These are phyloP conservation scores for Arthrobotrys iridis DNA, from an alignment of 2,329 filamentous ascomycete species.

Conservation along the genomic window DNA sequence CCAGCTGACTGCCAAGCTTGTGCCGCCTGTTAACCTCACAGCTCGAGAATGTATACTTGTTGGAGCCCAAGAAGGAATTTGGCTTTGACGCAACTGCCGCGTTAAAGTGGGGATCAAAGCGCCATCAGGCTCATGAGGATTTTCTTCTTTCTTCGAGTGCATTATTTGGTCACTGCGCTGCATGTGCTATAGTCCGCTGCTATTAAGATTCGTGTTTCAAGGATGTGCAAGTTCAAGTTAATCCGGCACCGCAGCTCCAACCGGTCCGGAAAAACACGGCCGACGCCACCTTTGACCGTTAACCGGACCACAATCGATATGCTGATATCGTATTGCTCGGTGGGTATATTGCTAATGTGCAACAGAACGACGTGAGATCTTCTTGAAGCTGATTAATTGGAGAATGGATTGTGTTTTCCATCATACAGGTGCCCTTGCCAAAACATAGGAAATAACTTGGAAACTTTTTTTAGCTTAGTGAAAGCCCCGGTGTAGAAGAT, in stretches of 20 bases:
- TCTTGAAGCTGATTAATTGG: no score
- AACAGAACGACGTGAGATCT: no score
- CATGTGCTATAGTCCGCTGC: constrained; percentile 3
- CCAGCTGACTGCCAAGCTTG: constrained; percentile 4
- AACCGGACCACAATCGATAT: constrained; percentile 12
- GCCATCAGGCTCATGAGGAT: constrained; percentile 3
- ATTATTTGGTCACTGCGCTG: background rate
- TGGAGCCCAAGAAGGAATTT: background rate
- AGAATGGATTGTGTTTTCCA: no score
- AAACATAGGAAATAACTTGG: background rate
- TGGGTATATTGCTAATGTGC: no score
- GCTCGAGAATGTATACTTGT: background rate
- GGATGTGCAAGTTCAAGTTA: constrained; percentile 29
- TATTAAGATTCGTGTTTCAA: constrained; percentile 33
- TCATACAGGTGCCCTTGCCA: no score
- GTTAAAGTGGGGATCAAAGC: constrained; percentile 47
- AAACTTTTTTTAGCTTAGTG: no score
- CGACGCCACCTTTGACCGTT: constrained; percentile 6
- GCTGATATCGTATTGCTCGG: background rate
- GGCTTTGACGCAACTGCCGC: constrained; percentile 47
- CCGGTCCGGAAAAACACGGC: constrained; percentile 22
- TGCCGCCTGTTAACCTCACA: background rate
- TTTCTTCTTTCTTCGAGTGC: constrained; percentile 1
- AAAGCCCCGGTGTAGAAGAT: no score
- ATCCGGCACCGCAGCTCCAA: constrained; percentile 24